These are phyloP conservation scores for Saccharomycopsis schoenii DNA, from an alignment of 805 yeast species.

Conservation along the genomic window DNA sequence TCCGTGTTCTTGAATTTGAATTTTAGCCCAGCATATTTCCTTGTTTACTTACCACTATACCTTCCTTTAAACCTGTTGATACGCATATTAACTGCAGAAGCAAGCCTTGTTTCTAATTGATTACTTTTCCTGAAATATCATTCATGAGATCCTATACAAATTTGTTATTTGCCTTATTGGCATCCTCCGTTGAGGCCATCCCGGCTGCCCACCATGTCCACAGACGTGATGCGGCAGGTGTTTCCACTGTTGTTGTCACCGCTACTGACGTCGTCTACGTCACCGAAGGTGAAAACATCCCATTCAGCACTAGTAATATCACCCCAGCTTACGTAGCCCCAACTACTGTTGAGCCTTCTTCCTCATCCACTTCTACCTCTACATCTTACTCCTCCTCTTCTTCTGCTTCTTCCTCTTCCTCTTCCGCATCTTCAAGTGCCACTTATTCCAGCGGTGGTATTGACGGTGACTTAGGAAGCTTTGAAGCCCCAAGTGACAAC, in stretches of 20 bases:
- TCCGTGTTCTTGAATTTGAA: too few species aligned
- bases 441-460: constrained; percentile 24
- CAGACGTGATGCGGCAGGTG: constrained; percentile 25
- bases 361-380: constrained; percentile 9
- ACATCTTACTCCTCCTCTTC: constrained; percentile 18
- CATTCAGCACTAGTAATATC: constrained; percentile 3
- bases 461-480: constrained; percentile 52
- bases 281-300: constrained; percentile 51
- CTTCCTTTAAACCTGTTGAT: neutral
- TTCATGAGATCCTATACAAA: neutral
- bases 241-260: constrained; percentile 30
- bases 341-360: constrained; percentile 21
- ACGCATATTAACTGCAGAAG: too few species aligned
- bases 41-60: neutral
- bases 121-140: too few species aligned
- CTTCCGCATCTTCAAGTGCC: constrained; percentile 14
- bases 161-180: constrained; percentile 20
- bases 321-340: constrained; percentile 30
- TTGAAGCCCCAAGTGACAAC: constrained; percentile 42
- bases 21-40: too few species aligned
- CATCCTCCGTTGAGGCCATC: constrained; percentile 23
- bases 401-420: constrained; percentile 24
- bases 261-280: constrained; percentile 34
- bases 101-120: too few species aligned
- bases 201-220: constrained; percentile 23